These are phyloP conservation scores for Lactarius hengduanensis DNA, from an alignment of 768 basidiomycete genomes.

Conservation along the genomic window DNA sequence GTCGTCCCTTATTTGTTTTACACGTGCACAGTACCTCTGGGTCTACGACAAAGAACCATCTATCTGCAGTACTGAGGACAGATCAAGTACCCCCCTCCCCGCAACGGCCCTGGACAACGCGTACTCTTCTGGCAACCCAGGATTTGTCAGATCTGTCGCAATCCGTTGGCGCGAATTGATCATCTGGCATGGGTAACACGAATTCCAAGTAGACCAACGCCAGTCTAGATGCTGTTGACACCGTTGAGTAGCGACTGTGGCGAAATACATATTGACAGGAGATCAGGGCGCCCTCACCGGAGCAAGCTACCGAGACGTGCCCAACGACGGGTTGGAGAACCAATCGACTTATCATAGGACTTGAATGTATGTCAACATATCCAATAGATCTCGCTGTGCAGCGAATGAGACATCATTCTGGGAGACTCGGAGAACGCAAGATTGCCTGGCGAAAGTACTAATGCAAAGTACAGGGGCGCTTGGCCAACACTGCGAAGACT, in stretches of 20 bases:
- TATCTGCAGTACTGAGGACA: neutral
- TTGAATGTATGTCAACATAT: no score
- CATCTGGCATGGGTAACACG: neutral
- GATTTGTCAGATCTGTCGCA: neutral
- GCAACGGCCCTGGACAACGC: neutral
- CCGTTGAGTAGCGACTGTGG: neutral
- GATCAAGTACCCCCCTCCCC: neutral
- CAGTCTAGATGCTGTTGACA: neutral
- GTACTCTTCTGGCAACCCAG: neutral
- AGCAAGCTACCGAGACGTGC: neutral
- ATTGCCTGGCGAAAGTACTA: neutral
- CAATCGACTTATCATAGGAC: neutral
- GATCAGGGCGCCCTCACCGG: neutral
- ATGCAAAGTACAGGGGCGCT: constrained; percentile 17
- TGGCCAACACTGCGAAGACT: no score
- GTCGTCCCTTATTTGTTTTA: no score
- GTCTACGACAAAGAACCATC: no score
- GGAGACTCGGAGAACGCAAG: no score
- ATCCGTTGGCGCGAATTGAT: neutral
- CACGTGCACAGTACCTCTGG: no score
- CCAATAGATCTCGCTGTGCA: neutral
- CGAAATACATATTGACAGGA: neutral
- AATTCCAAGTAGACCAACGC: neutral
- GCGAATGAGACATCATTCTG: neutral
- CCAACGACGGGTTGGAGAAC: neutral